Base-by-base conservation (phyloP, 805 yeast genomes). In the Yarrowia divulgata region DNA sequence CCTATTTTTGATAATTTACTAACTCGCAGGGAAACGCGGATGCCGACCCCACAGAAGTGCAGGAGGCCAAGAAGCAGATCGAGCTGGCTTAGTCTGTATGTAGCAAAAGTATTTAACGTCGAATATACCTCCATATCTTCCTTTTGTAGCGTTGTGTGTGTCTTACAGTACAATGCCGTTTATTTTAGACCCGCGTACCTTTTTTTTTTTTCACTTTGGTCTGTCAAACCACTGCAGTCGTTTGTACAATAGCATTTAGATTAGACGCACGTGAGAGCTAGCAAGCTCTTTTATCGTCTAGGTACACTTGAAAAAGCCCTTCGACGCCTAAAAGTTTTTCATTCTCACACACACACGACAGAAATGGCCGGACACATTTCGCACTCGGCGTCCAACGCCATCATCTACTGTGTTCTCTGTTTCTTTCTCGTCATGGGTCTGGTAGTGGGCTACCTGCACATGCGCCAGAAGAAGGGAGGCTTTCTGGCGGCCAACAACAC, bases 401-500 rank as follows among this genome's bases (percentile, higher is more conserved):
- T 89, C 72, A 81, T 88, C 23, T 89, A 88, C 78, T 77, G 84
- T 19, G 84, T 90, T 1, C 88, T 87, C 72, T 86, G 87, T 57
- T 79, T 81, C 3, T 78, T 87, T 74, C 79, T 89, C 69, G 76
- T 84, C 32, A 75, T 84, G 23, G 92, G 92, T 6, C 76, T 86
- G 1, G 81, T 75, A 4, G 81, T 87, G n/a, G 97, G 97, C 0
- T 89, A 84, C 80, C 83, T 78, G 71, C 82, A 83, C 42, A 42
- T 54, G 42, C 49, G 62, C 16, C 81, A 84, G 67, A 81, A 83
- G 55, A 80, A 81, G 54, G 66, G 66, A 3, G 84, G 87, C 6
- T 93, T 90, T 75, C 79, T 93, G 69, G 84, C 93, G 1, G 88
- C 93, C 2, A 91, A 93, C 79, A 89, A 95, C 12, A 87, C 97